Base-by-base conservation (phyloP, 768 basidiomycete genomes). In the Lactifluus pinguis region DNA sequence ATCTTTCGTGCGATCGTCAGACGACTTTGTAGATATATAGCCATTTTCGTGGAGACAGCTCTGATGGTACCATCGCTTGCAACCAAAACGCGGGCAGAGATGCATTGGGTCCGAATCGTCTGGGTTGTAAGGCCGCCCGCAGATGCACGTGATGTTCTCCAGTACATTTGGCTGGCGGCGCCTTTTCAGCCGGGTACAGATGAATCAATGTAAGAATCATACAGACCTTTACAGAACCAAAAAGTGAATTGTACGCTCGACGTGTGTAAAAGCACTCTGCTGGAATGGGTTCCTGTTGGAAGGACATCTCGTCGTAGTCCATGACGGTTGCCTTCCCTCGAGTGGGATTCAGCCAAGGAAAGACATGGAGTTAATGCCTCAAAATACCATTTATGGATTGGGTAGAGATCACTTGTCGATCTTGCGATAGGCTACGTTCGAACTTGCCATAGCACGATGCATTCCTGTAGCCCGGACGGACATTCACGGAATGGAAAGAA, bases 391-490 rank as follows among this genome's bases (percentile, higher is more conserved):
- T 62, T 25, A 62, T 58, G 1, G 61, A 62, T 4, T 13, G 15
- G 2, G 21, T 11, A 6, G 61, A 62, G 15, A 62, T 54, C 8
- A 44, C 7, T 45, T 62, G 56, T 4, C 32, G 39, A 15, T 62
- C 55, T 29, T 53, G 52, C 2, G 39, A 34, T 14, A 54, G 48
- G 41, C 61, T 62, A 14, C 61, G 61, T n/a, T 62, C 61, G 14
- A 58, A 58, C 41, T 42, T 62, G 14, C 61, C 61, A 42, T 58
- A 62, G 25, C 4, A 53, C 6, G 61, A 53, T 34, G 32, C 30
- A 39, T 54, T 41, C 13, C 61, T 62, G 56, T 0, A 5, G 36
- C 34, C 14, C 6, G 2, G 34, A 14, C 6, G 2, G 34, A 14
- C 2, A 36, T 53, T 45, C 39, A 53, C 9, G 10, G 19, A 11